Base-by-base conservation (phyloP, 352 stramenopile genomes). In the Phytophthora hibernalis region DNA sequence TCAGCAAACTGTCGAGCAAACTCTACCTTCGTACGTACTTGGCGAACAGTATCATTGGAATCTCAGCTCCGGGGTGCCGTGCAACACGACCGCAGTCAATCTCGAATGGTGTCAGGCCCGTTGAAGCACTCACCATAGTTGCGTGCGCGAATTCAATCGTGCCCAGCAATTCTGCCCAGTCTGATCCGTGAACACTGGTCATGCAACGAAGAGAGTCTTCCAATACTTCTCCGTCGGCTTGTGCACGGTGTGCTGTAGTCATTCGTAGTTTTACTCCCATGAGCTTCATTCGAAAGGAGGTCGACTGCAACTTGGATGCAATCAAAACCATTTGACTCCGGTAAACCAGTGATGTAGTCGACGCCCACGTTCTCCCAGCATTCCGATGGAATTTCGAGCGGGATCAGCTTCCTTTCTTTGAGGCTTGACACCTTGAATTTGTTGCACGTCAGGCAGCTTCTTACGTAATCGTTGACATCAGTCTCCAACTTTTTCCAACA, bases 261-360 rank as follows among this genome's bases (percentile, higher is more conserved):
- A 66, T 75, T 13, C 45, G 49, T 5, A 63, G 48, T 28, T 55
- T 51, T 28, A 68, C 45, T 22, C 66, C 59, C 54, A 65, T 67
- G 3, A 66, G 10, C 6, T 52, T 65, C 43, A 68, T 60, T 7
- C n/a, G 65, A 70, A 12, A 68, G 12, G 18, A 69, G 68, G 48
- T 78, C 65, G 5, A 78, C 61, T 15, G 38, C 53, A 11, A 54
- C 55, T 20, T 65, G 51, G 6, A 68, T 74, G 30, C 24, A 59
- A 62, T 76, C 57, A 35, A 53, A 65, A 0, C 49, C 67, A 13
- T 71, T 59, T 18, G 54, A 77, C 5, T 18, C 55, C 10, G 62
- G 54, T 42, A 77, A 54, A 26, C 59, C 72, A 2, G 67, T 74
- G 38, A 74, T 72, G 15, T 72, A 80, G 47, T 79, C 67, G 24